Conservation (phyloP, 2,329 filamentous ascomycete genomes). For the Alternaria viburni region DNA sequence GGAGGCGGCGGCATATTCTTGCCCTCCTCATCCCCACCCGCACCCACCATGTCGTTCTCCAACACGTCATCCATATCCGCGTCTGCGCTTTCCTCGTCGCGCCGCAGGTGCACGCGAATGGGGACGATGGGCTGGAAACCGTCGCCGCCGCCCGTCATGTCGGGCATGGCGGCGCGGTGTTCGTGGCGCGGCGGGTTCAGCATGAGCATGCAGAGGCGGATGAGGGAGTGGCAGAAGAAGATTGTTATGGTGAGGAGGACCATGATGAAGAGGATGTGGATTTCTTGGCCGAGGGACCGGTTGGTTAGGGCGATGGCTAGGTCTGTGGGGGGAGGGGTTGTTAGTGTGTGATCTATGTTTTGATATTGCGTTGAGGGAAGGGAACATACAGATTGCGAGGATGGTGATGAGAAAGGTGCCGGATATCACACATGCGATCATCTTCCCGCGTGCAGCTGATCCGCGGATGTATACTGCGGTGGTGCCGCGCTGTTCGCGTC, state of each 20-base stretch:
- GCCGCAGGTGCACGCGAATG: constrained; percentile 76
- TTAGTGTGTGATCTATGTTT: too few relatives aligned
- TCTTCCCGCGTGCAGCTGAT: constrained; percentile 40
- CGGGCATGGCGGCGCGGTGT: constrained; percentile 48
- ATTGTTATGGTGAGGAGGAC: constrained; percentile 75
- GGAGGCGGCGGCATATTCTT: constrained; percentile 38
- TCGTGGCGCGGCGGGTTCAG: constrained; percentile 52
- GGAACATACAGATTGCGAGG: constrained; percentile 72
- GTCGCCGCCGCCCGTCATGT: constrained; percentile 62
- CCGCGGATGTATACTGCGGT: constrained; percentile 28
- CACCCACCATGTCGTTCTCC: constrained; percentile 16
- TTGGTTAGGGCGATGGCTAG: constrained; percentile 73
- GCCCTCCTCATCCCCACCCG: constrained; percentile 23
- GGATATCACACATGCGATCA: constrained; percentile 64
- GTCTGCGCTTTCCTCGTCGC: constrained; percentile 71
- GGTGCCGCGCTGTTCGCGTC: constrained; percentile 22
- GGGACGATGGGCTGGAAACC: constrained; percentile 75
- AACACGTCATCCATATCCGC: constrained; percentile 62
- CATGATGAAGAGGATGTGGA: constrained; percentile 81
- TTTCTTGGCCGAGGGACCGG: constrained; percentile 69
- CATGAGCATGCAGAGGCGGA: constrained; percentile 73
- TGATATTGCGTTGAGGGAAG: too few relatives aligned
- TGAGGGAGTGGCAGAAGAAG: constrained; percentile 80
- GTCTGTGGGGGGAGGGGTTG: constrained; percentile 57
- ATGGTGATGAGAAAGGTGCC: constrained; percentile 66